A percentile compares a stretch with the other conserved stretches of the same genome.
Conservation (phyloP, 805 yeast genomes). For the Saturnispora serradocipensis region DNA sequence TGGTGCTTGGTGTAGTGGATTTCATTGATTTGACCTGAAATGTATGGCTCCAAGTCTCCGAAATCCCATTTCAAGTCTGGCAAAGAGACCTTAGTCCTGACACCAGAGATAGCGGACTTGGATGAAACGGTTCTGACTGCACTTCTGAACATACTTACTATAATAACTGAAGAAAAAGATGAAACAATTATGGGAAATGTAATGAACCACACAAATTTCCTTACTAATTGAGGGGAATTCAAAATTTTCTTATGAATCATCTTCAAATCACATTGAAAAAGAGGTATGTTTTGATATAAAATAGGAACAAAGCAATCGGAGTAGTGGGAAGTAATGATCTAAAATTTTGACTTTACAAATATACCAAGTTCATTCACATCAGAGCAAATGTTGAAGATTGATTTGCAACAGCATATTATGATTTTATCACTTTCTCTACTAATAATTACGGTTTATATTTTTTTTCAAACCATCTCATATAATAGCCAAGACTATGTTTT, state of each 20-base stretch:
- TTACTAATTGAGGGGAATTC: not conserved
- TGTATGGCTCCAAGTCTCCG: constrained; percentile 77
- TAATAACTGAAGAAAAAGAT: not conserved
- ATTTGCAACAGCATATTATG: not conserved
- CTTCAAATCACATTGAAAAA: too few relatives aligned
- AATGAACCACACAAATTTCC: not conserved
- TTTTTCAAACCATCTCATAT: too few relatives aligned
- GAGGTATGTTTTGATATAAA: not conserved
- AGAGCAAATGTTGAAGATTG: not conserved
- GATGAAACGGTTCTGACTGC: constrained; percentile 19
- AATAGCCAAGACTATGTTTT: too few relatives aligned
- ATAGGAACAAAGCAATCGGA: not conserved
- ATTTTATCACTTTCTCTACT: too few relatives aligned
- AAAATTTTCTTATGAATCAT: not conserved
- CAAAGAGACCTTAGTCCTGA: constrained; percentile 60
- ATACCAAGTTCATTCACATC: not conserved
- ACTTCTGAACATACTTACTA: constrained; percentile 14
- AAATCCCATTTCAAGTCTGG: constrained; percentile 82
- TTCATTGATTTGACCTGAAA: constrained; percentile 81
- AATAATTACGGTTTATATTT: too few relatives aligned
- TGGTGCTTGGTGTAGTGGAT: constrained; percentile 85
- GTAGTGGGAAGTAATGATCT: not conserved
- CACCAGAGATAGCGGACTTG: constrained; percentile 16
- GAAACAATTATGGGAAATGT: not conserved
- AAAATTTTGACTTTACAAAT: too few relatives aligned